Evolutionary conservation across 495 filamentous ascomycete genomes (phyloP).

Genomic region (Talaromyces trachyspermus): DNA sequence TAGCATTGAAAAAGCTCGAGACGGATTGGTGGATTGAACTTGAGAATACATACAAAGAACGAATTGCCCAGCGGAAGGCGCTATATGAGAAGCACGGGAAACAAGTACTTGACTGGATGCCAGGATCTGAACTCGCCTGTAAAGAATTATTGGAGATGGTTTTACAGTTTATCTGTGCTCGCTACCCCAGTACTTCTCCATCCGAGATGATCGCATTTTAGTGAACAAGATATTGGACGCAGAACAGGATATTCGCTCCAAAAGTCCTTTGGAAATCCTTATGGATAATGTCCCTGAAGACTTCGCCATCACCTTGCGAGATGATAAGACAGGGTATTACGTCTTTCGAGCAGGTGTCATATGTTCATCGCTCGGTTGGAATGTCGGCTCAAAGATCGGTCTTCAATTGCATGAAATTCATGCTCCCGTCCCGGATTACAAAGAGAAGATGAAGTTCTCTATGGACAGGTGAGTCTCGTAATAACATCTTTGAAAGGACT

Average conservation of each 20-base stretch:
- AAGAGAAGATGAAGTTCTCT: conserved; percentile 81
- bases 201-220: conserved; percentile 55
- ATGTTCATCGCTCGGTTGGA: conserved; percentile 79
- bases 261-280: conserved; percentile 64
- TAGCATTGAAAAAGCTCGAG: conserved; percentile 75
- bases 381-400: conserved; percentile 67
- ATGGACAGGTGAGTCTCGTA: conserved; percentile 62
- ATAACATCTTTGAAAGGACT: conserved; percentile 1
- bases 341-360: conserved; percentile 71
- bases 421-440: conserved; percentile 73
- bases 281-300: conserved; percentile 85
- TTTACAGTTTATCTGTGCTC: conserved; percentile 67
- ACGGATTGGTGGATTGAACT: conserved; percentile 90
- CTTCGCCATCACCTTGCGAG: conserved; percentile 72
- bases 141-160: conserved; percentile 91
- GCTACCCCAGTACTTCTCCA: conserved; percentile 76
- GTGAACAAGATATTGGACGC: conserved; percentile 65
- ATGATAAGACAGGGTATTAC: conserved; percentile 65
- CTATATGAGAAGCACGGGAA: conserved; percentile 60
- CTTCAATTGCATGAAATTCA: conserved; percentile 70
- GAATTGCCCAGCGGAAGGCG: conserved; percentile 64
- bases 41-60: conserved; percentile 62
- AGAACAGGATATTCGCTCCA: conserved; percentile 51
- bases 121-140: conserved; percentile 73
- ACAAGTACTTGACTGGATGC: conserved; percentile 58